Base-by-base conservation (phyloP, 2,329 filamentous ascomycete genomes). In the Exophiala spinifera region DNA sequence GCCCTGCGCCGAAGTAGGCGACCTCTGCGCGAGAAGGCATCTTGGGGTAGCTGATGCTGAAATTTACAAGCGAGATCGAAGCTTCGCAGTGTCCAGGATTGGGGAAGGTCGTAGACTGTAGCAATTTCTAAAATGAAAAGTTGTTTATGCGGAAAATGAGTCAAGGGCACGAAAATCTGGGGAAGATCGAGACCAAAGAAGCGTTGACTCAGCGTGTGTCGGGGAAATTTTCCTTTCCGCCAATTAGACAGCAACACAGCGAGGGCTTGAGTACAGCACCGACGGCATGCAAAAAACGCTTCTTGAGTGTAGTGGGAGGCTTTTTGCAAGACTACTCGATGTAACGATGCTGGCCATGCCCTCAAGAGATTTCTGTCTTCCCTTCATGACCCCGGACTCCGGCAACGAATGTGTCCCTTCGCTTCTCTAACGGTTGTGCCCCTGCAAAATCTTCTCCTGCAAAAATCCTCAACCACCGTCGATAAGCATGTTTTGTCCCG, bases 1-100 rank as follows among this genome's bases (percentile, higher is more conserved):
- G 92, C 60, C 92, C 92, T 49, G 92, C 91, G 58, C 91, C 91
- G 65, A 95, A 96, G 74, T 95, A 94, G 62, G 85, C 81, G 69
- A 94, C 82, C 61, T 92, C 86, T 64, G 83, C 78, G 72, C 89
- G 80, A 61, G 82, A 76, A 65, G 87, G 85, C 88, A 92, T 89
- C 46, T 3, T 63, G 17, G 21, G 15, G 17, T n/a, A 13, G 17
- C 4, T 4, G 21, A 28, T 15, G 17, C 7, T 39, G 46, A 49
- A 39, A 39, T 52, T 15, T 3, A 14, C 21, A 15, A 44, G 21
- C 28, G 14, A 21, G 11, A 44, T 11, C 28, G 7, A 25, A 21
- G 13, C n/a, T 25, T 44, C 28, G 39, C 42, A 44, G n/a, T 4
- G 10, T 14, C 42, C 28, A 19, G 36, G 17, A 5, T 15, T 39